A percentile compares a stretch with the other conserved stretches of the same genome.
Conservation (phyloP, 2,329 filamentous ascomycete genomes). For the Herpotrichia juniperi region DNA sequence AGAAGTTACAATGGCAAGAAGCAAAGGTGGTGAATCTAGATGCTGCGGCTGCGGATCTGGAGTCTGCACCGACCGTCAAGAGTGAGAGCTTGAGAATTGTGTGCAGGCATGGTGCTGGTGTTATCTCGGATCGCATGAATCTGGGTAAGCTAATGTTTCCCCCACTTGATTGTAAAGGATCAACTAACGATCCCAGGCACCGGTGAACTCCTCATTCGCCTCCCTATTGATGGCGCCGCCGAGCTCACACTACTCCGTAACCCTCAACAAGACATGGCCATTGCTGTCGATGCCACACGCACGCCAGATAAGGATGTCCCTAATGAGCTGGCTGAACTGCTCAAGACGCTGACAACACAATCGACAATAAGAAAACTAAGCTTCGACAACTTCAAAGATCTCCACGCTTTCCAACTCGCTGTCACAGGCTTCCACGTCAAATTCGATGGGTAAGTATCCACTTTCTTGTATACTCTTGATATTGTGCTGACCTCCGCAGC, state of each 20-base stretch:
- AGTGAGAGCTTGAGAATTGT: conserved; percentile 79
- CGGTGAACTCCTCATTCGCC: conserved; percentile 54
- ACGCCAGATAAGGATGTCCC: conserved; percentile 51
- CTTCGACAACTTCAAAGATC: conserved; percentile 55
- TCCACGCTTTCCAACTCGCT: conserved; percentile 80
- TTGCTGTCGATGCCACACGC: conserved; percentile 65
- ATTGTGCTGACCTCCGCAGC: conserved; percentile 29
- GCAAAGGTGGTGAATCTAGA: conserved; percentile 76
- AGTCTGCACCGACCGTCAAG: conserved; percentile 70
- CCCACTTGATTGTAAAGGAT: background rate
- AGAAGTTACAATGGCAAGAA: conserved; percentile 66
- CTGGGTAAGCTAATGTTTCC: conserved; percentile 55
- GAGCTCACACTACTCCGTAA: conserved; percentile 59
- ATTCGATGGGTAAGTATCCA: conserved; percentile 39
- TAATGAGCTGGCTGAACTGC: conserved; percentile 66
- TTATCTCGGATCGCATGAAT: conserved; percentile 83
- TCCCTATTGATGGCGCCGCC: conserved; percentile 47
- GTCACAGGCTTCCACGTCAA: conserved; percentile 79
- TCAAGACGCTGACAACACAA: conserved; percentile 62
- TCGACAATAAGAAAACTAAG: conserved; percentile 73
- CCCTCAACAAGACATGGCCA: conserved; percentile 76
- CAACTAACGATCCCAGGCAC: conserved; percentile 33
- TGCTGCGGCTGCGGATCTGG: conserved; percentile 59
- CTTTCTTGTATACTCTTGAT: background rate
- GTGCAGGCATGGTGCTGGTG: conserved; percentile 76